Conservation (phyloP, 2,329 filamentous ascomycete species). For the Trichophyton rubrum region DNA sequence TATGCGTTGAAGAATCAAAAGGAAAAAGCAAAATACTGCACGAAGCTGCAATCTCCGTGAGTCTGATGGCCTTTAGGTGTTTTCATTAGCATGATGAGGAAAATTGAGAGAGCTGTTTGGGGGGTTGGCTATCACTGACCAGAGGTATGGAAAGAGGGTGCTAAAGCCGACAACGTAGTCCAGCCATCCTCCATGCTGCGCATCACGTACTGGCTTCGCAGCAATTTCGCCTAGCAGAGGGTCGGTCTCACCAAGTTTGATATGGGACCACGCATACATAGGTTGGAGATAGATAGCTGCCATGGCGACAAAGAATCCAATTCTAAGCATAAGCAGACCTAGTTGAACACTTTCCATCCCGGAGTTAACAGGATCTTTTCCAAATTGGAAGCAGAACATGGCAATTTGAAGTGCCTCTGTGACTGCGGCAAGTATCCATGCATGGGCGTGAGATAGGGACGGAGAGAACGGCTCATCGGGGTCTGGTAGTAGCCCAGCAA, state of each 20-base stretch:
- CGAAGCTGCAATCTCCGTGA: conserved; percentile 21
- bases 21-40: conserved; percentile 31
- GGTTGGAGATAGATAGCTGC: background rate
- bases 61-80: background rate
- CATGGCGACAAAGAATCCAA: background rate
- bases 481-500: background rate
- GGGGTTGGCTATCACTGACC: background rate
- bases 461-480: background rate
- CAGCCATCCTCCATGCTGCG: background rate
- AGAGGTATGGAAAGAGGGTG: background rate
- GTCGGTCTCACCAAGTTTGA: background rate
- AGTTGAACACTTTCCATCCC: background rate
- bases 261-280: background rate
- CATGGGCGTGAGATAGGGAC: background rate
- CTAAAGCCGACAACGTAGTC: background rate
- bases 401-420: background rate
- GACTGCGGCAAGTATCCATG: background rate
- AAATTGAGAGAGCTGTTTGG: background rate
- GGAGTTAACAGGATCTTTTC: background rate
- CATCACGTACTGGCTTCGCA: background rate
- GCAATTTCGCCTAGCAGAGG: background rate
- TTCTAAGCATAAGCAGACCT: background rate
- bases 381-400: background rate
- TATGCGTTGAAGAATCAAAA: conserved; percentile 33
- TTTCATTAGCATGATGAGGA: background rate